phyloP scores from a whole-genome alignment of 768 basidiomycete species.

The Calocybe indica region DNA sequence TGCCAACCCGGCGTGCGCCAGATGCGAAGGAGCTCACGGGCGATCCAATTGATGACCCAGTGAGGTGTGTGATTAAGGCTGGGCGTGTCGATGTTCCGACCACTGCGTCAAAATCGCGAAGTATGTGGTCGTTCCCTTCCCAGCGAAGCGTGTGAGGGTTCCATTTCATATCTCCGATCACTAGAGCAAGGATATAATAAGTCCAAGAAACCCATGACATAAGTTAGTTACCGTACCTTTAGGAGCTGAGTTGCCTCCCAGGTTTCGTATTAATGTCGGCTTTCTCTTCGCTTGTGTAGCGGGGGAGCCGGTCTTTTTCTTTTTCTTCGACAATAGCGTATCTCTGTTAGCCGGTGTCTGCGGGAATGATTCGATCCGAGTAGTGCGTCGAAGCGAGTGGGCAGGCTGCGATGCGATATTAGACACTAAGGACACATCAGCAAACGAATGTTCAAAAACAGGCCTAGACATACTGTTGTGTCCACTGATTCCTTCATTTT shows the following conservation, averaged over 20 bases:
- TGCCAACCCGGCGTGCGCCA: slow-evolving; percentile 87
- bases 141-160: slow-evolving; percentile 86
- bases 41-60: slow-evolving; percentile 81
- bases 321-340: slow-evolving; percentile 25
- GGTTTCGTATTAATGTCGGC: slow-evolving; percentile 84
- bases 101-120: slow-evolving; percentile 86
- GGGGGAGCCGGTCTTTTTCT: slow-evolving; percentile 47
- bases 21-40: slow-evolving; percentile 68
- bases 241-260: slow-evolving; percentile 58
- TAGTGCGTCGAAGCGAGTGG: slow-evolving; percentile 52
- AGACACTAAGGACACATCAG: slow-evolving; percentile 14
- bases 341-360: slow-evolving; percentile 16
- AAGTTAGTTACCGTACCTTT: slow-evolving; percentile 52
- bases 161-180: slow-evolving; percentile 96
- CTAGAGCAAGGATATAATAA: slow-evolving; percentile 34
- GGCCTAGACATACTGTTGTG: slow-evolving; percentile 34
- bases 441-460: not conserved
- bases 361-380: slow-evolving; percentile 45
- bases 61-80: slow-evolving; percentile 91
- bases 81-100: slow-evolving; percentile 83
- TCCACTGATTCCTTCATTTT: slow-evolving; percentile 35
- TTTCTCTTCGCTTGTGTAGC: slow-evolving; percentile 55
- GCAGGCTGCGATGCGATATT: slow-evolving; percentile 34
- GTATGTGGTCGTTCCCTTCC: slow-evolving; percentile 94
- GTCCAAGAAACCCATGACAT: not conserved